Evolutionary conservation across 139 green algal genomes (phyloP).

Genomic region (Edaphochlamys debaryana): DNA sequence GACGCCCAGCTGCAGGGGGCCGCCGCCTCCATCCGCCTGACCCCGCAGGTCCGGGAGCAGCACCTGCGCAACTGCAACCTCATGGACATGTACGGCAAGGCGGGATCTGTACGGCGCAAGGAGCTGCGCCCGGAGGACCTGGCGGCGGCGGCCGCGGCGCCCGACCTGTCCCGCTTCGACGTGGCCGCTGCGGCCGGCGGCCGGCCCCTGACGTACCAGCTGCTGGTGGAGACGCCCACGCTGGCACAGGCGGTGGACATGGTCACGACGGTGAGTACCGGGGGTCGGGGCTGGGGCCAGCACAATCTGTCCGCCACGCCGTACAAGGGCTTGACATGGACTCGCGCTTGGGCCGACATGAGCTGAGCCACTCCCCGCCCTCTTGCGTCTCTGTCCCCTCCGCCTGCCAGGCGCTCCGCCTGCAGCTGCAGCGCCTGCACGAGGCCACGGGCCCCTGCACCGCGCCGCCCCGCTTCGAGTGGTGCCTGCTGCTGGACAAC

Average conservation of each 20-base stretch:
- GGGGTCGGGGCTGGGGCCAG: too few relatives aligned
- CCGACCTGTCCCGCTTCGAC: not conserved
- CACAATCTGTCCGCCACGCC: too few relatives aligned
- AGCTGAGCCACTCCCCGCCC: too few relatives aligned
- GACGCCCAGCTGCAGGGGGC: constrained; percentile 28
- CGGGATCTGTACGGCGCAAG: constrained; percentile 20
- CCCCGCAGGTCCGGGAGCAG: constrained; percentile 39
- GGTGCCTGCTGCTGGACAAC: constrained; percentile 59
- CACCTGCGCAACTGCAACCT: constrained; percentile 34
- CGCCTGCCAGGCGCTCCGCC: constrained; percentile 1
- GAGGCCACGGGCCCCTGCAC: not conserved
- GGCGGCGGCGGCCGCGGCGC: not conserved
- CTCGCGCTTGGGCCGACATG: too few relatives aligned
- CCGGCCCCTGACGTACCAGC: constrained; percentile 38
- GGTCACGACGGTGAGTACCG: constrained; percentile 3
- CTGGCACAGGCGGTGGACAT: constrained; percentile 8
- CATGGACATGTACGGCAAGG: constrained; percentile 42
- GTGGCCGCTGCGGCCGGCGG: not conserved
- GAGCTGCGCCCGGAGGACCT: not conserved
- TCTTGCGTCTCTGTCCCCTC: too few relatives aligned
- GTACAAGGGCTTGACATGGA: too few relatives aligned
- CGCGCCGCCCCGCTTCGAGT: constrained; percentile 40
- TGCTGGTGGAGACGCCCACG: constrained; percentile 11
- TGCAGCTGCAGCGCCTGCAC: constrained; percentile 32
- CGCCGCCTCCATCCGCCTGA: constrained; percentile 26